Conservation (phyloP, 192 early-diverging fungal species). For the Spizellomyces sp. region DNA sequence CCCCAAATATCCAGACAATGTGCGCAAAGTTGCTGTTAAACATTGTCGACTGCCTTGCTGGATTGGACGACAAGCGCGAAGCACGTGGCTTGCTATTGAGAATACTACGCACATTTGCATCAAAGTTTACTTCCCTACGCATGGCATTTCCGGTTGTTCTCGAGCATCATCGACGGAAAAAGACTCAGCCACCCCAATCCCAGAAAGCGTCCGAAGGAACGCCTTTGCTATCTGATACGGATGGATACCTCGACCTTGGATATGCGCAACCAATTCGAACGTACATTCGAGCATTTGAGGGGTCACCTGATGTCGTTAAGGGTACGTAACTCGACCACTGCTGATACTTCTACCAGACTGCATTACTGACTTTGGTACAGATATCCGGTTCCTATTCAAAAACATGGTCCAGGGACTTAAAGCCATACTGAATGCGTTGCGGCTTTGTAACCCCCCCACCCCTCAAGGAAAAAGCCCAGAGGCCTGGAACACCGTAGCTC, state of each 20-base stretch:
- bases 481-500: slow-evolving; percentile 41
- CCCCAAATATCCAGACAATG: slow-evolving; percentile 95
- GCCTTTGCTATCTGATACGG: slow-evolving; percentile 20
- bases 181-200: not conserved
- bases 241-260: slow-evolving; percentile 60
- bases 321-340: slow-evolving; percentile 43
- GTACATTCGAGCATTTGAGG: slow-evolving; percentile 45
- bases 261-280: slow-evolving; percentile 59
- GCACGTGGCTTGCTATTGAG: slow-evolving; percentile 51
- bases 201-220: slow-evolving; percentile 1
- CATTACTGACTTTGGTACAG: slow-evolving; percentile 36
- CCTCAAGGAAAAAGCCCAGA: slow-evolving; percentile 39
- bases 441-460: slow-evolving; percentile 68
- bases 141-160: slow-evolving; percentile 62
- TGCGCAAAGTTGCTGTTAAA: slow-evolving; percentile 92
- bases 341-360: too few relatives aligned
- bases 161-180: slow-evolving; percentile 51
- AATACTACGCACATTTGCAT: slow-evolving; percentile 84
- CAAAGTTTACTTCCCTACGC: slow-evolving; percentile 73
- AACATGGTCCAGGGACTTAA: slow-evolving; percentile 89
- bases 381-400: slow-evolving; percentile 87
- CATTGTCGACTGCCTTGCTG: slow-evolving; percentile 70
- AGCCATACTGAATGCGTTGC: slow-evolving; percentile 73
- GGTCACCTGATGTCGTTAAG: slow-evolving; percentile 70
- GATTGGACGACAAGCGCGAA: slow-evolving; percentile 13